Percentiles rank a stretch among this genome's conserved stretches.
Conservation (phyloP, 495 filamentous ascomycete species). For the Penicillium angulare region DNA sequence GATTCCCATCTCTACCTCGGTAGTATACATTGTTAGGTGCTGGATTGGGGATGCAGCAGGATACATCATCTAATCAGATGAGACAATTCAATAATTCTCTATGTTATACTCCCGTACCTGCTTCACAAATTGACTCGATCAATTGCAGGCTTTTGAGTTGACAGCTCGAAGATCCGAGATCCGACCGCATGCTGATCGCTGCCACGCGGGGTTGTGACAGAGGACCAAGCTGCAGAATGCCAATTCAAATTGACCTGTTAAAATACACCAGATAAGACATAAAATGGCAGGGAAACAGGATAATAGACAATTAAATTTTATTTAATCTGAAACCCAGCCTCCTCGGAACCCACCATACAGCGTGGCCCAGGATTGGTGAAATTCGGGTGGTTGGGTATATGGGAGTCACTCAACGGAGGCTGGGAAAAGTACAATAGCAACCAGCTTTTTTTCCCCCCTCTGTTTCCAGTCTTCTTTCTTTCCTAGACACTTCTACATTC, state of each 20-base stretch:
- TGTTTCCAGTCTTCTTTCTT: conserved; percentile 15
- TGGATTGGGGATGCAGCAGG: no score
- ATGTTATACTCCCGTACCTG: background rate
- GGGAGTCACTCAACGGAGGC: conserved; percentile 36
- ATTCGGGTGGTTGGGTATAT: conserved; percentile 48
- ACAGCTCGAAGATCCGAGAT: conserved; percentile 7
- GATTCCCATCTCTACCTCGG: no score
- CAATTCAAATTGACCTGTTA: conserved; percentile 9
- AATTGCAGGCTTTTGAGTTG: background rate
- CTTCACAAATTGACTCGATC: background rate
- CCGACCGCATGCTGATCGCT: conserved; percentile 19
- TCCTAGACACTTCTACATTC: conserved; percentile 7
- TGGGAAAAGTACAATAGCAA: conserved; percentile 22
- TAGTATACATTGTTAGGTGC: no score
- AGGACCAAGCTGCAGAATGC: conserved; percentile 2
- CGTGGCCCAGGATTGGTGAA: conserved; percentile 18
- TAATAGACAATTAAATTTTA: background rate
- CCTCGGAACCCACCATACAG: background rate
- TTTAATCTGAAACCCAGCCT: conserved; percentile 29
- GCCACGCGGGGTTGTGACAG: conserved; percentile 12
- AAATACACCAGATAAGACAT: background rate
- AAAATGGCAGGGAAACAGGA: background rate
- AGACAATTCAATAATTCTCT: no score
- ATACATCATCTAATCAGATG: no score
- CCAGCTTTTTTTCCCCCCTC: conserved; percentile 8